Base-by-base conservation (phyloP, 768 basidiomycete genomes). In the Boletus insuetus region DNA sequence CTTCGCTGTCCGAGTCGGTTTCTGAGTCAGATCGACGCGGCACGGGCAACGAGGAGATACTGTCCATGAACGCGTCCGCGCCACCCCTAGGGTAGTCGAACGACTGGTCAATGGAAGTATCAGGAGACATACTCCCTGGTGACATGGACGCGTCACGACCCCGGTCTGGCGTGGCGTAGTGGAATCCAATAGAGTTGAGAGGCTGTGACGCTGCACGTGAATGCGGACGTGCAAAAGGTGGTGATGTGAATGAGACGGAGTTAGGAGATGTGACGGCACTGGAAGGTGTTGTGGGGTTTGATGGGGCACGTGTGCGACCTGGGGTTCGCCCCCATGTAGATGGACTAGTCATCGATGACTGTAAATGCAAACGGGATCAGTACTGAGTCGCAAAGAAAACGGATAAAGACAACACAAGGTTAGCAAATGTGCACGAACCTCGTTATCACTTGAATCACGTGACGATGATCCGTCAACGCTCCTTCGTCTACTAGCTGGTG, bases 401-500 rank as follows among this genome's bases (percentile, higher is more conserved):
- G 24, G 35, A 29, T 31, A 35, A 1, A 42, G 6, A 53, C 35
- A 46, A 8, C 45, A 54, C 10, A 49, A 52, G 35, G 26, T 32
- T 12, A 8, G 10, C 26, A 32, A 51, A 42, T 34, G 50, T 38
- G 60, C 14, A 60, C 80, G 48, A 41, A 89, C 90, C 77, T 93
- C 91, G 3, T 85, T 84, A 60, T 93, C 91, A 62, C 90, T 91
- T 45, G 68, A 58, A 9, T 73, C 69, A 24, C 72, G 75, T 40
- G 68, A 70, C 41, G 75, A 69, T 29, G 78, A 74, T 56, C 78
- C 86, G 11, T 87, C 88, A 60, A 89, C 82, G 56, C 90, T 91
- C 73, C 80, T 88, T 50, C 89, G 75, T 51, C 91, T 77, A 44
- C 78, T 73, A 7, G 86, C 84, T 14, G 89, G 88, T 16, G 76